phyloP scores from a whole-genome alignment of 495 filamentous ascomycete genomes.

The Penicillium atrosanguineum region DNA sequence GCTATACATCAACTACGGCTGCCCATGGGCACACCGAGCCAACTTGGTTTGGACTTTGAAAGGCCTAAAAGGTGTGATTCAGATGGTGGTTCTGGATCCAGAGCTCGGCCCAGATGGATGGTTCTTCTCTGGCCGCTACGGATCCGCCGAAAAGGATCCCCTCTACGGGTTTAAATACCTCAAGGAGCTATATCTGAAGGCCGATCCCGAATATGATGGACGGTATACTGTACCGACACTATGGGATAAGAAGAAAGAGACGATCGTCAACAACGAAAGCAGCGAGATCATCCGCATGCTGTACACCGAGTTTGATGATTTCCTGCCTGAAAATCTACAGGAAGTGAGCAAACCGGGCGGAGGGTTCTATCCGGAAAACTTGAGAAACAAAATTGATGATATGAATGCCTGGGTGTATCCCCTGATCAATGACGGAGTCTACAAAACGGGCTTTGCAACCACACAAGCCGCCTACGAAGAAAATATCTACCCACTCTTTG shows the following conservation, averaged over 20 bases:
- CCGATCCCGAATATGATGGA: slow-evolving; percentile 65
- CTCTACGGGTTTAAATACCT: slow-evolving; percentile 62
- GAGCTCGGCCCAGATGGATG: slow-evolving; percentile 66
- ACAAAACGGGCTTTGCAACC: slow-evolving; percentile 66
- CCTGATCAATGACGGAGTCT: slow-evolving; percentile 67
- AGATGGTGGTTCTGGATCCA: slow-evolving; percentile 66
- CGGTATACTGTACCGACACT: slow-evolving; percentile 78
- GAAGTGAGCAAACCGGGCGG: slow-evolving; percentile 44
- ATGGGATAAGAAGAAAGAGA: slow-evolving; percentile 69
- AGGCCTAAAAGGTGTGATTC: slow-evolving; percentile 70
- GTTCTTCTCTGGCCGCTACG: slow-evolving; percentile 63
- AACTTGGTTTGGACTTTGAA: slow-evolving; percentile 77
- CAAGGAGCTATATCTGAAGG: slow-evolving; percentile 69
- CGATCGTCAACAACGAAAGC: slow-evolving; percentile 83
- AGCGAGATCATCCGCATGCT: slow-evolving; percentile 76
- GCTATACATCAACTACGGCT: slow-evolving; percentile 72
- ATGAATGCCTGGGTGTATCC: slow-evolving; percentile 66
- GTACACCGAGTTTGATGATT: slow-evolving; percentile 57
- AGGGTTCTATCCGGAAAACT: slow-evolving; percentile 54
- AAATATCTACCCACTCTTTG: slow-evolving; percentile 59
- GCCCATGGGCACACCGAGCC: slow-evolving; percentile 81
- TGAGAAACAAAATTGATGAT: slow-evolving; percentile 57
- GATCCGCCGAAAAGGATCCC: slow-evolving; percentile 58
- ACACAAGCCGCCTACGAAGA: slow-evolving; percentile 63
- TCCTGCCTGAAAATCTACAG: slow-evolving; percentile 50